Evolutionary conservation across 805 yeast species (phyloP).

Genomic region (Kodamaea restingae): DNA sequence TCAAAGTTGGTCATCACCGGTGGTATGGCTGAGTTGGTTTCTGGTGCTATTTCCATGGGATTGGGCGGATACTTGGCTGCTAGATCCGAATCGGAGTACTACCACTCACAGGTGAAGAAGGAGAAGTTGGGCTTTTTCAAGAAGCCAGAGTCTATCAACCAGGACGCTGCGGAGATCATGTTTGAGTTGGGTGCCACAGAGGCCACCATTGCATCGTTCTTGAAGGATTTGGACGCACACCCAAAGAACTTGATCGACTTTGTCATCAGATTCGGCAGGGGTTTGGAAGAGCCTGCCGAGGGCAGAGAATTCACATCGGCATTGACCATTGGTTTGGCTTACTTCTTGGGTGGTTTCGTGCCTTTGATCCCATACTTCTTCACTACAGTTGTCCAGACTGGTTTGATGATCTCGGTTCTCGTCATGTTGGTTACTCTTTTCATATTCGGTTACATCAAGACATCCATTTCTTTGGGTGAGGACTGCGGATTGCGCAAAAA

Average conservation of each 20-base stretch:
- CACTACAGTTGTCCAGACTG: constrained; percentile 67
- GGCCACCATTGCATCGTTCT: constrained; percentile 67
- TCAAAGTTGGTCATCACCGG: constrained; percentile 91
- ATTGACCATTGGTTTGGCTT: constrained; percentile 81
- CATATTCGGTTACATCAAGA: constrained; percentile 81
- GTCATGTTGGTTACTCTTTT: constrained; percentile 86
- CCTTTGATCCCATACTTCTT: constrained; percentile 92
- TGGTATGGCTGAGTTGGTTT: constrained; percentile 94
- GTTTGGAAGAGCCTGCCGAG: constrained; percentile 93
- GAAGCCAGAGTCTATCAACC: constrained; percentile 61
- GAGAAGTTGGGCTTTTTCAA: constrained; percentile 67
- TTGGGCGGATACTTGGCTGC: constrained; percentile 97
- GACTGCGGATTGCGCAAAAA: constrained; percentile 60
- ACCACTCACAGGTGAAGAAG: constrained; percentile 62
- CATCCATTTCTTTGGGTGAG: constrained; percentile 78
- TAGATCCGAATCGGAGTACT: constrained; percentile 76
- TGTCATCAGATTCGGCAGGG: constrained; percentile 82
- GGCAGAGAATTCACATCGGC: constrained; percentile 88
- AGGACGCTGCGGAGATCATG: constrained; percentile 77
- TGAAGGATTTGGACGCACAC: constrained; percentile 70
- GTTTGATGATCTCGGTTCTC: constrained; percentile 67
- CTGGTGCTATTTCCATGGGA: constrained; percentile 98
- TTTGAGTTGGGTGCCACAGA: constrained; percentile 70
- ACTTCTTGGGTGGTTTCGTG: constrained; percentile 87
- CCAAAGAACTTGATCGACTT: constrained; percentile 83